Conservation (phyloP, 108 stramenopile genomes). For the Cyclotella cryptica region DNA sequence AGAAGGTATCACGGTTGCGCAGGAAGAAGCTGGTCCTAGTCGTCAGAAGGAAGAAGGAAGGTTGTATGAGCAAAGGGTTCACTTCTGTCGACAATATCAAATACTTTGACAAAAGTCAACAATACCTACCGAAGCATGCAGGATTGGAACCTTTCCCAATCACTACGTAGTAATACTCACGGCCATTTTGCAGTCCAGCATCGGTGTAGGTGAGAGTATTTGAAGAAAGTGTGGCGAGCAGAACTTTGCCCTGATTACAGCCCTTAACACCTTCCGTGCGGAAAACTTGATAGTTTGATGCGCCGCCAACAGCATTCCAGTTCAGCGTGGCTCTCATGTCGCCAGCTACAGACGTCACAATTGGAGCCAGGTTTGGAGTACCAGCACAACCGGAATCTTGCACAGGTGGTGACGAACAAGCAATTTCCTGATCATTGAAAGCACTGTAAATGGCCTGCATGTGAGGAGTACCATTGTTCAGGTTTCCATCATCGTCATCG, state of each 20-base stretch:
- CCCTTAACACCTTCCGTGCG: conserved; percentile 29
- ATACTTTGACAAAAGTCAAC: neutral
- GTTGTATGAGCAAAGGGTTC: neutral
- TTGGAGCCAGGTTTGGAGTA: conserved; percentile 6
- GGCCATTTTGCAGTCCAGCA: conserved; percentile 35
- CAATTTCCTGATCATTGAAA: conserved; percentile 36
- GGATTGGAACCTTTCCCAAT: conserved; percentile 23
- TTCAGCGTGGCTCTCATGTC: conserved; percentile 21
- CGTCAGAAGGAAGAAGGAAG: neutral
- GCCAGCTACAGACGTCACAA: conserved; percentile 5
- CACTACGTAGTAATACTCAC: conserved; percentile 34
- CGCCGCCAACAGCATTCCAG: conserved; percentile 24
- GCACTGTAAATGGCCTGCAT: conserved; percentile 31
- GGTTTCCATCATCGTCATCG: conserved; percentile 39
- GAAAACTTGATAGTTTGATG: conserved; percentile 27
- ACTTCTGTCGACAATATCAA: neutral
- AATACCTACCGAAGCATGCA: conserved; percentile 18
- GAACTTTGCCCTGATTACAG: conserved; percentile 29
- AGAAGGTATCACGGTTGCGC: conserved; percentile 4
- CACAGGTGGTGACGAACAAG: conserved; percentile 13
- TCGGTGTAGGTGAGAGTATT: conserved; percentile 1
- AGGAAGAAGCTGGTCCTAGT: conserved; percentile 5
- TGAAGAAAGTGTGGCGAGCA: conserved; percentile 2
- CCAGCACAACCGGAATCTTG: conserved; percentile 21
- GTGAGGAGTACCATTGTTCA: conserved; percentile 41